Percentiles rank a stretch among this genome's conserved stretches.
Evolutionary conservation across 352 stramenopile species (phyloP).

Genomic region (Thalassiosira ordinaria): DNA sequence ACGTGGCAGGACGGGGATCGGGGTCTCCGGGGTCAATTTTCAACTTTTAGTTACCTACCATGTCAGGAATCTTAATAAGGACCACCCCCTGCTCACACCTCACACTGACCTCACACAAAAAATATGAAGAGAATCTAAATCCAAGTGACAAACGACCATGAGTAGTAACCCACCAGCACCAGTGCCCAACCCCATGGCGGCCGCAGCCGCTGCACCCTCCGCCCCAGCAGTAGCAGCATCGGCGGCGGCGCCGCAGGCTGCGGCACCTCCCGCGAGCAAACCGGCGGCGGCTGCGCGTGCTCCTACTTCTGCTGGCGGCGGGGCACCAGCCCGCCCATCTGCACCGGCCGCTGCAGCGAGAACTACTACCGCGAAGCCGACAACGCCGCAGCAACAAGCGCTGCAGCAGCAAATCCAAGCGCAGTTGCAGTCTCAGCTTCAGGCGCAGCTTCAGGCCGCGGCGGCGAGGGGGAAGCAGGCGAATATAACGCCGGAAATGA

Average conservation of each 20-base stretch:
- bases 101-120: too few relatives aligned
- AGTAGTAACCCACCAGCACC: not conserved
- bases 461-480: slow-evolving; percentile 79
- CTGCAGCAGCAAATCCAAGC: slow-evolving; percentile 84
- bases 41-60: too few relatives aligned
- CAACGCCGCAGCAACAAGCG: slow-evolving; percentile 54
- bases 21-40: too few relatives aligned
- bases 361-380: slow-evolving; percentile 21
- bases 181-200: slow-evolving; percentile 9
- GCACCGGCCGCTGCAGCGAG: slow-evolving; percentile 24
- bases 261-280: slow-evolving; percentile 8
- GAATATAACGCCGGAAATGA: slow-evolving; percentile 85
- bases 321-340: too few relatives aligned
- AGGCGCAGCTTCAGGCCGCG: slow-evolving; percentile 76
- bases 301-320: too few relatives aligned
- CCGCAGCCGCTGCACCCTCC: not conserved
- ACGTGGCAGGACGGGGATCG: too few relatives aligned
- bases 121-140: too few relatives aligned
- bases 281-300: too few relatives aligned
- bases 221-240: slow-evolving; percentile 4
- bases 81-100: too few relatives aligned
- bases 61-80: too few relatives aligned
- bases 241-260: not conserved
- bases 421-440: slow-evolving; percentile 77
- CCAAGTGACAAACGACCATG: too few relatives aligned